A percentile compares a stretch with the other conserved stretches of the same genome.
phyloP scores from a whole-genome alignment of 2,329 filamentous ascomycete species.

The Penicillium sp. region DNA sequence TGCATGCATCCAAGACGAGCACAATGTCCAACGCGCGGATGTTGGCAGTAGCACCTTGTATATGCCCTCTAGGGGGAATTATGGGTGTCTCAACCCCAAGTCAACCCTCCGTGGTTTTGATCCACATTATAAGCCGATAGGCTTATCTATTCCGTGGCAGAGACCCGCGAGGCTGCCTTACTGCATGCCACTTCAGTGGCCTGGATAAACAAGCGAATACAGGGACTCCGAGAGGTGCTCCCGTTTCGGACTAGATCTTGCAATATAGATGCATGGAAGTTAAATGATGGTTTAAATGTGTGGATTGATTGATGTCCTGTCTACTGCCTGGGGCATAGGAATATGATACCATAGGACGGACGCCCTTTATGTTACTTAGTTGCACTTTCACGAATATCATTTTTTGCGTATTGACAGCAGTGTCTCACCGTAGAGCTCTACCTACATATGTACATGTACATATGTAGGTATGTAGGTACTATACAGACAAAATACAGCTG shows the following conservation, averaged over 20 bases:
- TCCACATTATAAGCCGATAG: neutral
- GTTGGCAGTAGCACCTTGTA: neutral
- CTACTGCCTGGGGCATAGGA: constrained; percentile 4
- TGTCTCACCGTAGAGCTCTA: neutral
- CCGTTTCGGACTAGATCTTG: neutral
- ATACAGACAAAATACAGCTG: neutral
- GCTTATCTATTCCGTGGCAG: neutral
- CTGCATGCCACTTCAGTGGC: neutral
- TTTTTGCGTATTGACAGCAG: neutral
- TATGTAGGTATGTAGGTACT: too few species aligned
- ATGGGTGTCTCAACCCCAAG: neutral
- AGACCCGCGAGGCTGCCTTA: neutral
- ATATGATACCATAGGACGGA: neutral
- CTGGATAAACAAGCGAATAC: neutral
- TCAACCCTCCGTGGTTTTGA: neutral
- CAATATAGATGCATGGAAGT: neutral
- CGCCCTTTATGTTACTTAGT: neutral
- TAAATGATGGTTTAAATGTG: constrained; percentile 1
- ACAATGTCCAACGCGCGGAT: neutral
- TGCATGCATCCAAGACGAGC: neutral
- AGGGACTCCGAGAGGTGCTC: neutral
- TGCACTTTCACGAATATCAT: constrained; percentile 1
- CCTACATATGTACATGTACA: too few species aligned
- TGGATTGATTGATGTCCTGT: neutral
- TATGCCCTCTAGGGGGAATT: neutral